Base-by-base conservation (phyloP, 2,329 filamentous ascomycete genomes). In the Zasmidium citrigriseum region DNA sequence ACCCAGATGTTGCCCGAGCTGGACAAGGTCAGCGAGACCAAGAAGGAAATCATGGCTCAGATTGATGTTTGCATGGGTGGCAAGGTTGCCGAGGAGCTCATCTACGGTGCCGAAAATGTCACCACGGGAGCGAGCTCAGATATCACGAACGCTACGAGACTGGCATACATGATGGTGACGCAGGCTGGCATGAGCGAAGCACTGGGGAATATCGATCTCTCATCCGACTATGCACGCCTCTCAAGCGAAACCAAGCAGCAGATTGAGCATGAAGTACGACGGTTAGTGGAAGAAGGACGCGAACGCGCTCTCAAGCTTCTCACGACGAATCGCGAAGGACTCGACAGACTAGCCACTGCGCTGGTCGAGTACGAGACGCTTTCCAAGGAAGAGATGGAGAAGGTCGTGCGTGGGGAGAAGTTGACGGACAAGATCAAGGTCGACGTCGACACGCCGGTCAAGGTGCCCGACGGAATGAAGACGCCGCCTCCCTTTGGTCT, bases 291-390 rank as follows among this genome's bases (percentile, higher is more conserved):
- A 68, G 93, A 95, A 70, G 90, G 89, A 16, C 89, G 91, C 61
- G 80, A 85, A 55, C 89, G 92, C 34, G 91, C 93, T 0, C 80
- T 77, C 45, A 83, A 84, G 48, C 81, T 98, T 3, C 77, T 99
- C 48, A 85, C 83, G 1, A 83, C 86, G 34, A 91, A 89, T 73
- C 86, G 92, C 56, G 88, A 89, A 59, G 93, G 96, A 74, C 83
- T 99, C 7, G 93, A 99, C 68, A 80, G 91, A 11, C 80, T 99
- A 10, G 93, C 95, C 24, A 87, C 93, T 70, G 95, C 93, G 4
- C 82, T 99, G 10, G 86, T 99, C 29, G 88, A 97, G 75, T 98
- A 97, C 75, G 95, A 99, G 80, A 97, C 92, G 0, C 78, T 99
- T 52, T 89, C 89, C 73, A 90, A 89, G 74, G 87, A 89, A 2